Base-by-base conservation (phyloP, 73 alveolate genomes). In the Paramecium octaurelia region DNA sequence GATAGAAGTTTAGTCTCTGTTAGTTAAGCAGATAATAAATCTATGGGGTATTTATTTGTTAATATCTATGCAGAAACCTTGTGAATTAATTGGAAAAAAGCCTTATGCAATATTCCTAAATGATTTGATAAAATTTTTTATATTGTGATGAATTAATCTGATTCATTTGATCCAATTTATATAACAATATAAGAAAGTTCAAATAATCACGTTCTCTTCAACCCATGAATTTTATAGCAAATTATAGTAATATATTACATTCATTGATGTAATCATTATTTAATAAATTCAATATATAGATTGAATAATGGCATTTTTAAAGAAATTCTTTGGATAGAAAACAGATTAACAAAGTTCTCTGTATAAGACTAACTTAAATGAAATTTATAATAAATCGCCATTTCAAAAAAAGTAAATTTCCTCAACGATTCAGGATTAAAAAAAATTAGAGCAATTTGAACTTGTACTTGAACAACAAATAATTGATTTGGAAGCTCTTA, bases 391-490 rank as follows among this genome's bases (percentile, higher is more conserved):
- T 35, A 80, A 42, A 46, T 80, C 35, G 23, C 48, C 91, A 43
- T 80, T 80, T 46, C 31, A 80, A 80, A 80, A 80, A 23, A 44
- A 44, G 23, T 80, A 80, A 35, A 23, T 35, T 14, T 36, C 36
- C 16, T 35, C 48, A 24, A 44, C 42, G 8, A 42, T 40, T 43
- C 64, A 80, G 16, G 91, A 80, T 48, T 20, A 21, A 48, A 80
- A 80, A 48, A 80, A 80, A 42, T 31, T 43, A 44, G 91, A 80
- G 34, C 73, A 80, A 21, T 80, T 80, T 80, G 91, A 80, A 20
- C 57, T 80, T 3, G 75, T 80, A 80, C 14, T 80, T 12, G 91
- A 80, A 80, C 57, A 80, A 27, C 38, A 42, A 24, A 80, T 80
- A 23, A 80, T 80, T 43, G 91, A 80, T 44, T 35, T 80, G 8